A percentile compares a stretch with the other conserved stretches of the same genome.
phyloP scores from a whole-genome alignment of 148 eudicot genomes.

The Fallopia convolvulus region DNA sequence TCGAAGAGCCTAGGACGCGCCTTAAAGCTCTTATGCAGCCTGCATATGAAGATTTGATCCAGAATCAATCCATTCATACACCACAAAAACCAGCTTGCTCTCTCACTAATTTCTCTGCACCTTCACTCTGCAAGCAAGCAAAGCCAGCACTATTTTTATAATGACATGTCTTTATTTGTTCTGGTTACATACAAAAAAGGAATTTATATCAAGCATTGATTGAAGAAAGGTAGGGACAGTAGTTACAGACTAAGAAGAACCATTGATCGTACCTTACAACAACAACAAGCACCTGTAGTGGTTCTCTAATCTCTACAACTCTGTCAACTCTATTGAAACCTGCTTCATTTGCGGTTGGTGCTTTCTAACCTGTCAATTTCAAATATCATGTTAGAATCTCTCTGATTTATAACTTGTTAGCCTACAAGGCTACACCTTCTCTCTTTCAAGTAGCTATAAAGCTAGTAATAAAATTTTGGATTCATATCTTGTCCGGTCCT shows the following conservation, averaged over 20 bases:
- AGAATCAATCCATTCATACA: no score
- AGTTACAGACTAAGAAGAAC: no score
- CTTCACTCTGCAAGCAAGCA: neutral
- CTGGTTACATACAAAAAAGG: neutral
- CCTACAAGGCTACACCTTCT: no score
- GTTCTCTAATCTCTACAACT: conserved; percentile 16
- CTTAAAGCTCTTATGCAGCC: no score
- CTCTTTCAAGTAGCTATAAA: neutral
- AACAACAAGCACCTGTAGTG: neutral
- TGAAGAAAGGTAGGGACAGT: neutral
- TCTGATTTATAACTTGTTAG: neutral
- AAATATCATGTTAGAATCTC: neutral
- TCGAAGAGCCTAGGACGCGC: no score
- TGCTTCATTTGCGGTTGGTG: conserved; percentile 51
- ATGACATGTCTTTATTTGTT: neutral
- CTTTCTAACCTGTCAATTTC: conserved; percentile 35
- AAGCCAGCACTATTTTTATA: neutral
- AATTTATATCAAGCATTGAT: neutral
- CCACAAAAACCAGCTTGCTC: no score
- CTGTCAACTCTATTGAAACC: conserved; percentile 36
- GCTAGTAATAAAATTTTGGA: neutral
- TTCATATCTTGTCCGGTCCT: no score
- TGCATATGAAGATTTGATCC: no score
- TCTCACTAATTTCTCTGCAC: no score
- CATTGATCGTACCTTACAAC: neutral